Evolutionary conservation across 768 basidiomycete genomes (phyloP), one percentile per base, ranked within the genome.

Genomic region (Bullera alba): DNA sequence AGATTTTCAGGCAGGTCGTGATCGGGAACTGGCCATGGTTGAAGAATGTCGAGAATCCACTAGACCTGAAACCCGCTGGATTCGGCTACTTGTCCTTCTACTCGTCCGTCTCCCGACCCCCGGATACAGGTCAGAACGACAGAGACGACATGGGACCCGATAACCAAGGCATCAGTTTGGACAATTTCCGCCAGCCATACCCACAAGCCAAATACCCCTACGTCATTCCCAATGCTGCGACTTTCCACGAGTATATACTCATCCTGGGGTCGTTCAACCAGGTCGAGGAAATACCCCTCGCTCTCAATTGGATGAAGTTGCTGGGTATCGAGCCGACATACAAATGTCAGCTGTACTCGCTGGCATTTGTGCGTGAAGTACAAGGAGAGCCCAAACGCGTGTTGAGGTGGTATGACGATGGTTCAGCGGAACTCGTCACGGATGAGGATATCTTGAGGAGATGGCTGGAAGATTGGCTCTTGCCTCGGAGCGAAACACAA

Each of bases 311-410:
- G 86, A 87, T 87, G 86, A 77, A 78, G 5, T 75, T 74, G 15
- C 58, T 87, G 32, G 69, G 69, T 0, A 72, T 88, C 10, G 32
- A 44, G 36, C 86, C 86, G 1, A 74, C 75, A n/a, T 68, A 62
- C 23, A 70, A 75, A 34, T 83, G 83, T 15, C 69, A 90, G 12
- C 78, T 81, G 1, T 63, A 81, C 0, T 80, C 81, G 19, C 63
- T 90, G 43, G 80, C 81, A 38, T 79, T 84, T 52, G 87, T 86
- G 81, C 77, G 77, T 5, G 86, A 89, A 63, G 80, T 84, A 26
- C 79, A 80, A 54, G 70, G 81, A 47, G 78, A 80, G 37, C 34
- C 56, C 36, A 43, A 58, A 28, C 44, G 49, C 23, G 42, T 68
- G 2, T 53, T 30, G 35, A 52, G 56, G 4, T 56, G 60, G 51